Evolutionary conservation across 768 basidiomycete genomes (phyloP).

Genomic region (Tylopilus felleus): DNA sequence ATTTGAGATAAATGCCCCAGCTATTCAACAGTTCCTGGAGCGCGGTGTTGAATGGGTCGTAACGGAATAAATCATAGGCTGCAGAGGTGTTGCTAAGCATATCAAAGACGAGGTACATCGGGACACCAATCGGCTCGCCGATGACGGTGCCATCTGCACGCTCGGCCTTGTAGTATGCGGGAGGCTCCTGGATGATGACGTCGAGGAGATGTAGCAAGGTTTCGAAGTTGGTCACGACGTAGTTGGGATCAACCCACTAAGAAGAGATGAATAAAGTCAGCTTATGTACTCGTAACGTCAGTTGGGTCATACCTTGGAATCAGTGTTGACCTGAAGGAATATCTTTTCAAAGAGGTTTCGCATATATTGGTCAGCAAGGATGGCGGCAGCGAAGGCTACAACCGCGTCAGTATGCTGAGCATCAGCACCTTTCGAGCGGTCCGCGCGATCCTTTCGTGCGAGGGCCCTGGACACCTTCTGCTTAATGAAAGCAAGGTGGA

Average conservation of each 20-base stretch:
- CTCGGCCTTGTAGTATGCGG: conserved; percentile 1
- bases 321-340: conserved; percentile 4
- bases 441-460: neutral
- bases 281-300: neutral
- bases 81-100: conserved; percentile 23
- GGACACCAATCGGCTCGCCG: conserved; percentile 18
- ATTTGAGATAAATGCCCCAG: conserved; percentile 3
- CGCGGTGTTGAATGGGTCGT: conserved; percentile 1
- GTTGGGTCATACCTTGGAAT: neutral
- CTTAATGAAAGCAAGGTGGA: neutral
- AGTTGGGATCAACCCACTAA: conserved; percentile 2
- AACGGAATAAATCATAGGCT: conserved; percentile 16
- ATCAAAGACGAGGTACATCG: conserved; percentile 17
- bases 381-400: neutral
- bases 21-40: neutral
- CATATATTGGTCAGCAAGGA: neutral
- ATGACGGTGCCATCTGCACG: conserved; percentile 1
- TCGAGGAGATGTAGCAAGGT: neutral
- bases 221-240: neutral
- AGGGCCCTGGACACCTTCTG: neutral
- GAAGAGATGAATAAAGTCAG: neutral
- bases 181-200: neutral
- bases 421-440: neutral
- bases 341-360: neutral
- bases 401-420: neutral